Evolutionary conservation across 1,284 basidiomycete genomes (phyloP).

Genomic region (Microbotryum violaceum): DNA sequence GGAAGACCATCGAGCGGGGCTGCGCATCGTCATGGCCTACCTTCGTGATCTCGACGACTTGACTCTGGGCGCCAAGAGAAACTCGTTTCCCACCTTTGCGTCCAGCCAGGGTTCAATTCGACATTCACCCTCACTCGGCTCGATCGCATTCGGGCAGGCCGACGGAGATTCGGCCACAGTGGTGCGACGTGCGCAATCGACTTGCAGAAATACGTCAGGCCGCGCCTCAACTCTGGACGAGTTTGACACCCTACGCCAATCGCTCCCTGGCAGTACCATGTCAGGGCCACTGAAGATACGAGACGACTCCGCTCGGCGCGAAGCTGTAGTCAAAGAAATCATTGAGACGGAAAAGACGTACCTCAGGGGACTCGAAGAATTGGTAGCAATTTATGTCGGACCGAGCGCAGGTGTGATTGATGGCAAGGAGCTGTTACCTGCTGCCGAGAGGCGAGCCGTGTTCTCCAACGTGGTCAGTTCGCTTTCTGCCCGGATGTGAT

Average conservation of each 20-base stretch:
- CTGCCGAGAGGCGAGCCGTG: slow-evolving; percentile 76
- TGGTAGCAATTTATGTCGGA: slow-evolving; percentile 92
- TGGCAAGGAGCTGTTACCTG: slow-evolving; percentile 70
- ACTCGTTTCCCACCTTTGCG: background rate
- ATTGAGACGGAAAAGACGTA: slow-evolving; percentile 88
- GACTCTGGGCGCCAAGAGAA: slow-evolving; percentile 4
- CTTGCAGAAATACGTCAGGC: slow-evolving; percentile 1
- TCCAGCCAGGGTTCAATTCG: too few species aligned
- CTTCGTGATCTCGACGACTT: slow-evolving; percentile 91
- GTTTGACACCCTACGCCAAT: background rate
- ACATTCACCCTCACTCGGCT: too few species aligned
- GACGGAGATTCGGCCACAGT: background rate
- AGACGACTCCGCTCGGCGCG: slow-evolving; percentile 38
- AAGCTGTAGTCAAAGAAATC: slow-evolving; percentile 40
- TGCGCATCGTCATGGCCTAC: slow-evolving; percentile 88
- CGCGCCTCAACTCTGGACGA: background rate
- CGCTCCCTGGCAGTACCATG: background rate
- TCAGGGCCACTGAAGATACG: slow-evolving; percentile 22
- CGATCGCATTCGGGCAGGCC: background rate
- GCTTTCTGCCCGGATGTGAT: slow-evolving; percentile 18
- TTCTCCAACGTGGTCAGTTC: slow-evolving; percentile 65
- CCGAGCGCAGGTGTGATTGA: slow-evolving; percentile 51
- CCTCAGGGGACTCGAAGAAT: slow-evolving; percentile 81
- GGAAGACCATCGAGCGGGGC: slow-evolving; percentile 47
- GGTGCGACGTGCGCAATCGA: slow-evolving; percentile 19